These are phyloP conservation scores for Brassica juncea DNA, from an alignment of 345 rosid species.

Conservation along the genomic window DNA sequence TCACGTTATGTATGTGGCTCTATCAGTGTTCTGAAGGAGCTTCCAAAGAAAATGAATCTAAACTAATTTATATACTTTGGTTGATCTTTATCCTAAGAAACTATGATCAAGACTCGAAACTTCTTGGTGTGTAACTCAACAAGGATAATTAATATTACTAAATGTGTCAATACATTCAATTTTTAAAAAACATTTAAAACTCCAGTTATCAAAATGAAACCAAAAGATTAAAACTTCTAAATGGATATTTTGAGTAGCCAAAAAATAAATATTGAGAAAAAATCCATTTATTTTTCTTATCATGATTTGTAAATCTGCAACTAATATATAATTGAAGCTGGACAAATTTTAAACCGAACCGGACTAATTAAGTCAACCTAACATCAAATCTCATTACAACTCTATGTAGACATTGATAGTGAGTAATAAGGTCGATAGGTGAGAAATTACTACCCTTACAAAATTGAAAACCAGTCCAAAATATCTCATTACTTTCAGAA, in stretches of 20 bases:
- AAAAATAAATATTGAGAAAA: background rate
- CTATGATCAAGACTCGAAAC: background rate
- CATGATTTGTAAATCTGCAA: background rate
- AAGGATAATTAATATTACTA: background rate
- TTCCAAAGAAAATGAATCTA: background rate
- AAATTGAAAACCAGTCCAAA: conserved; percentile 9
- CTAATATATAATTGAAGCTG: background rate
- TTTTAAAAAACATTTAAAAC: background rate
- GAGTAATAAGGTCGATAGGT: background rate
- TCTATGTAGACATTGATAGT: conserved; percentile 8
- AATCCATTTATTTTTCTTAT: background rate
- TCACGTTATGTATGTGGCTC: background rate
- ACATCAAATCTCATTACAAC: background rate
- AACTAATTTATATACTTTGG: background rate
- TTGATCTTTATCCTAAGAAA: background rate
- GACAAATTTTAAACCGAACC: background rate
- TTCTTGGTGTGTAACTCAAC: background rate
- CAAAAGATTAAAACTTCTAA: background rate
- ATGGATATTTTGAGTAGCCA: background rate
- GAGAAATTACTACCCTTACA: conserved; percentile 3
- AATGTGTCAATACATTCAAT: background rate
- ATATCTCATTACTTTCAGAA: background rate
- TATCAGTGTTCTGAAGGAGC: background rate
- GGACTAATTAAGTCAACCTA: background rate
- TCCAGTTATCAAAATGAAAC: background rate